Conservation (phyloP, 75 land plant species). For the Selaginella moellendorffii region DNA sequence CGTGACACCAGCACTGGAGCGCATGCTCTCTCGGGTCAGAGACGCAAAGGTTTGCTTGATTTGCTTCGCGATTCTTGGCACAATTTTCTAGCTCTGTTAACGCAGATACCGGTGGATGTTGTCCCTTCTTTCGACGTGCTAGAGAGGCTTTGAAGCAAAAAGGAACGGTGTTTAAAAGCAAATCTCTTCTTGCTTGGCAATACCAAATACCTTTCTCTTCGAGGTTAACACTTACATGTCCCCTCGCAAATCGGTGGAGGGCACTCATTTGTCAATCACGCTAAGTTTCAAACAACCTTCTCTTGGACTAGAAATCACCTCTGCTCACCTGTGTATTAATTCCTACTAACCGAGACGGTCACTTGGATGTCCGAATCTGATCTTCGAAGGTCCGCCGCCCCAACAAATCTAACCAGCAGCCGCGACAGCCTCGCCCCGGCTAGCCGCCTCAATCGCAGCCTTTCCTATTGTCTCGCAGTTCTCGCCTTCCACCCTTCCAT, state of each 20-base stretch:
- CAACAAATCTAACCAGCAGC: background rate
- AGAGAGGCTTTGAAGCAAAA: too few relatives aligned
- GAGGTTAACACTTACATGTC: constrained; percentile 1
- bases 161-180: too few relatives aligned
- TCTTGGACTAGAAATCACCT: too few relatives aligned
- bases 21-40: constrained; percentile 41
- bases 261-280: too few relatives aligned
- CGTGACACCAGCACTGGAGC: constrained; percentile 38
- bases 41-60: constrained; percentile 28
- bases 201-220: too few relatives aligned
- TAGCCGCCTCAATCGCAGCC: background rate
- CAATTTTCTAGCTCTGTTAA: background rate
- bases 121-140: constrained; percentile 30
- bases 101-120: constrained; percentile 62
- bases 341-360: too few relatives aligned
- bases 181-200: too few relatives aligned
- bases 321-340: background rate
- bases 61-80: background rate
- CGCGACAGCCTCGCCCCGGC: background rate
- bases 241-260: background rate
- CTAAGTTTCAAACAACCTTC: too few relatives aligned
- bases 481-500: background rate
- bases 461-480: background rate
- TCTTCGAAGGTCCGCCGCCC: too few relatives aligned
- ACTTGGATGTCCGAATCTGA: too few relatives aligned